Evolutionary conservation across 257 asterid species (phyloP).

Genomic region (Solanum bulbocastanum): DNA sequence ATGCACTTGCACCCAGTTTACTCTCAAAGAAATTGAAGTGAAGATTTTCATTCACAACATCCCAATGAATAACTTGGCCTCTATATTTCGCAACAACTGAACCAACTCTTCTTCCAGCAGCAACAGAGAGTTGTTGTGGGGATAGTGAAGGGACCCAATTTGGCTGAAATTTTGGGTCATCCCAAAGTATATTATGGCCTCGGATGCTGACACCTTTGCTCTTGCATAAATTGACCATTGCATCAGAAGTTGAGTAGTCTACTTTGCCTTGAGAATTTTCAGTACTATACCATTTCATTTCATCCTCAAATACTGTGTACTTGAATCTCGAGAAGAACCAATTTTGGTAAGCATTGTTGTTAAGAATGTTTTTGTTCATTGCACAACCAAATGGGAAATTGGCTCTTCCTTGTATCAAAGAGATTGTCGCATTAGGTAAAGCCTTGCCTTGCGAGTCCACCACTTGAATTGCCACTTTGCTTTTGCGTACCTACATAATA

Average conservation of each 20-base stretch:
- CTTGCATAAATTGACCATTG: conserved; percentile 32
- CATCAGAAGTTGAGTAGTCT: conserved; percentile 37
- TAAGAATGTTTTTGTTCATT: neutral
- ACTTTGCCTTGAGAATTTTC: conserved; percentile 28
- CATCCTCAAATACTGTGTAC: conserved; percentile 46
- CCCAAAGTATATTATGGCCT: conserved; percentile 65
- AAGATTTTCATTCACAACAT: conserved; percentile 55
- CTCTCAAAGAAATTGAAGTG: conserved; percentile 37
- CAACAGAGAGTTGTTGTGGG: conserved; percentile 11
- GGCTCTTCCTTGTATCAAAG: neutral
- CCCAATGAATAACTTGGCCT: conserved; percentile 57
- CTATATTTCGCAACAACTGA: conserved; percentile 32
- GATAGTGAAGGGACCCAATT: conserved; percentile 35
- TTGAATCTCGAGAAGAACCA: conserved; percentile 55
- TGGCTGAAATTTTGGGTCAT: conserved; percentile 24
- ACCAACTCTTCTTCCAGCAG: conserved; percentile 21
- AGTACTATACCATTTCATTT: conserved; percentile 46
- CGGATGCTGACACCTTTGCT: conserved; percentile 21
- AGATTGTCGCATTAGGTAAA: conserved; percentile 2
- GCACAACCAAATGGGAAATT: conserved; percentile 19
- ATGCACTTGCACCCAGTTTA: conserved; percentile 29
- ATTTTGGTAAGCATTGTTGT: conserved; percentile 13
- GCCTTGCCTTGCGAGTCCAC: conserved; percentile 8
- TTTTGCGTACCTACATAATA: conserved; percentile 12
- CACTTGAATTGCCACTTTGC: conserved; percentile 14